Evolutionary conservation across 495 filamentous ascomycete genomes (phyloP).

Genomic region (Penicillium coprophilum): DNA sequence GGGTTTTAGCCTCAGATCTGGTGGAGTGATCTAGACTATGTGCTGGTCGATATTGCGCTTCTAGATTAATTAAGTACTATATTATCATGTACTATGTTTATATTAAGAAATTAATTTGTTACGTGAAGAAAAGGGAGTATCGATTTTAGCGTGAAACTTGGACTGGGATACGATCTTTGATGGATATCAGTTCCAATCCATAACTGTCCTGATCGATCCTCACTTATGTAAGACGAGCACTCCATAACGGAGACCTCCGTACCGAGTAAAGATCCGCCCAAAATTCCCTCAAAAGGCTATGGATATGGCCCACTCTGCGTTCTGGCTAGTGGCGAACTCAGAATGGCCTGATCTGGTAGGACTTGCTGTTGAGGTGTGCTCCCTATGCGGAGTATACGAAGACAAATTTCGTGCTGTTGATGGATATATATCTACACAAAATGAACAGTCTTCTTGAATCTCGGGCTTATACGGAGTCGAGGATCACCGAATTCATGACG

Average conservation of each 20-base stretch:
- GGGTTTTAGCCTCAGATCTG: slow-evolving; percentile 15
- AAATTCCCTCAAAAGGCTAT: slow-evolving; percentile 22
- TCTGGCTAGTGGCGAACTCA: slow-evolving; percentile 16
- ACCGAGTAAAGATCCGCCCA: slow-evolving; percentile 25
- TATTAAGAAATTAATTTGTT: neutral
- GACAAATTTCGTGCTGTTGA: too few relatives aligned
- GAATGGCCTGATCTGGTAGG: slow-evolving; percentile 1
- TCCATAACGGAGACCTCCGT: slow-evolving; percentile 11
- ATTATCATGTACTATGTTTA: too few relatives aligned
- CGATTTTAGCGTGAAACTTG: too few relatives aligned
- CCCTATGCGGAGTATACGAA: too few relatives aligned
- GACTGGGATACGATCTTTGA: too few relatives aligned
- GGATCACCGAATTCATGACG: neutral
- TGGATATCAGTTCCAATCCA: too few relatives aligned
- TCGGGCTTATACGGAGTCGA: neutral
- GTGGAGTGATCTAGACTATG: slow-evolving; percentile 10
- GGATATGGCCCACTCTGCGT: neutral
- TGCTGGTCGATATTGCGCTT: neutral
- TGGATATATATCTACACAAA: too few relatives aligned
- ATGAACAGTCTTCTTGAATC: neutral
- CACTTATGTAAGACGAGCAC: too few relatives aligned
- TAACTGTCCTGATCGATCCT: too few relatives aligned
- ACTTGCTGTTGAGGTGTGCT: neutral
- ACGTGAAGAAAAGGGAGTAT: too few relatives aligned
- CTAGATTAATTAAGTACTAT: neutral